Base-by-base conservation (phyloP, 179 eudicot species). In the Beta lomatogona region DNA sequence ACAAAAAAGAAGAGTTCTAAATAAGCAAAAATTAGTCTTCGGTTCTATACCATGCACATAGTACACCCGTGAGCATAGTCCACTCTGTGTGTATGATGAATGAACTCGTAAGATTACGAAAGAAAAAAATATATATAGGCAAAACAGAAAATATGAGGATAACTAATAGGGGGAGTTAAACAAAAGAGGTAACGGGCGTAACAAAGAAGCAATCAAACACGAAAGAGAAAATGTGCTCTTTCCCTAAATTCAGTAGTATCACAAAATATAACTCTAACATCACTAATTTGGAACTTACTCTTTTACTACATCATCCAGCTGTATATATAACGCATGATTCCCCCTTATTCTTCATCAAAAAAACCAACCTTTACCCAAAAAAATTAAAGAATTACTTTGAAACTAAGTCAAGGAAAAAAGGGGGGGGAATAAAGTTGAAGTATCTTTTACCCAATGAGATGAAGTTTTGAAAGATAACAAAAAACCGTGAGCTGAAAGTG, bases 131-230 rank as follows among this genome's bases (percentile, higher is more conserved):
- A 60, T 59, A 60, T 59, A 6, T 50, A 16, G 61, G 15, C 31
- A 78, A 41, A n/a, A 80, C 36, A 5, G 15, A 65, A 77, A 80
- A 67, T 22, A n/a, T n/a, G 13, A 83, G n/a, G 54, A 9, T 7
- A 16, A 14, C 11, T 44, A 36, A 14, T 9, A 41, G 46, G 8
- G 70, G 9, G 50, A 78, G 45, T 73, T 61, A 45, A 74, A 44
- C 69, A 18, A 21, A 59, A 72, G 15, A 75, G 73, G 68, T 52
- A 71, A 55, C 8, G 84, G 73, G 76, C 82, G 86, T 86, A 81
- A 73, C 73, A 74, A 14, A 58, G 80, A 83, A 77, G 88, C 86
- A 80, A 83, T 77, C 82, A 77, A 68, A 78, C 70, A 80, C 85
- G 72, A 86, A 86, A 83, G 80, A 81, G 59, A 74, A 66, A 53